Conservation (phyloP, 169 alveolate species). For the Cyclospora cayetanensis region DNA sequence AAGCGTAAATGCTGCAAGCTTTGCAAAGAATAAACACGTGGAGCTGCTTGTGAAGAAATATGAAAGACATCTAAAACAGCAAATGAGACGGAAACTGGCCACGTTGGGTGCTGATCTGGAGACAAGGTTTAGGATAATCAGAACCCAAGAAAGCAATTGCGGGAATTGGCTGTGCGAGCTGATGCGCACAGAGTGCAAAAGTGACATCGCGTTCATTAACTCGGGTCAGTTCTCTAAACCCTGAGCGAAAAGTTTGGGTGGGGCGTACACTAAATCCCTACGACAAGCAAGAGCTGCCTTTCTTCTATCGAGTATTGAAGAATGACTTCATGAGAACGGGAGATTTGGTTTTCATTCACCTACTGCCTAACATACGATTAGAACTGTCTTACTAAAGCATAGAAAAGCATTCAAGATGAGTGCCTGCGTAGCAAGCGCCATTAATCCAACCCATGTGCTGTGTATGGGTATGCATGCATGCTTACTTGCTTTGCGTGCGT, state of each 20-base stretch:
- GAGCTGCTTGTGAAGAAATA: constrained; percentile 78
- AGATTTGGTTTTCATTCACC: too few species aligned
- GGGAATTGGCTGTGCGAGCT: constrained; percentile 89
- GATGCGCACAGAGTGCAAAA: constrained; percentile 79
- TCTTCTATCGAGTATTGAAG: too few species aligned
- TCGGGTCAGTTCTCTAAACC: constrained; percentile 74
- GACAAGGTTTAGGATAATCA: constrained; percentile 81
- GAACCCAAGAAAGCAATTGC: constrained; percentile 85
- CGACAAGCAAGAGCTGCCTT: too few species aligned
- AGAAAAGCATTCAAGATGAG: too few species aligned
- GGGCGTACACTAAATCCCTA: too few species aligned
- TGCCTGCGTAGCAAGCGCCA: too few species aligned
- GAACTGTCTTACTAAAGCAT: too few species aligned
- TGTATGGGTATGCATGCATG: too few species aligned
- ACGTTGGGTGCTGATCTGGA: constrained; percentile 83
- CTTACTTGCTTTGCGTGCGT: not conserved
- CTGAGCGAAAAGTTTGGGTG: not conserved
- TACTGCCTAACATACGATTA: too few species aligned
- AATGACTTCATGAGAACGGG: too few species aligned
- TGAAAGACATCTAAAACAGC: constrained; percentile 73
- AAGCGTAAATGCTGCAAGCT: constrained; percentile 66
- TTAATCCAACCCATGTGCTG: too few species aligned
- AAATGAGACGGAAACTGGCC: constrained; percentile 82
- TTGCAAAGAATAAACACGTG: constrained; percentile 75
- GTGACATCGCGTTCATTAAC: constrained; percentile 87